Percentiles rank a stretch among this genome's conserved stretches.
These are phyloP conservation scores for Rhexocercosporidium sp. DNA, from an alignment of 2,329 filamentous ascomycete genomes.

Conservation along the genomic window DNA sequence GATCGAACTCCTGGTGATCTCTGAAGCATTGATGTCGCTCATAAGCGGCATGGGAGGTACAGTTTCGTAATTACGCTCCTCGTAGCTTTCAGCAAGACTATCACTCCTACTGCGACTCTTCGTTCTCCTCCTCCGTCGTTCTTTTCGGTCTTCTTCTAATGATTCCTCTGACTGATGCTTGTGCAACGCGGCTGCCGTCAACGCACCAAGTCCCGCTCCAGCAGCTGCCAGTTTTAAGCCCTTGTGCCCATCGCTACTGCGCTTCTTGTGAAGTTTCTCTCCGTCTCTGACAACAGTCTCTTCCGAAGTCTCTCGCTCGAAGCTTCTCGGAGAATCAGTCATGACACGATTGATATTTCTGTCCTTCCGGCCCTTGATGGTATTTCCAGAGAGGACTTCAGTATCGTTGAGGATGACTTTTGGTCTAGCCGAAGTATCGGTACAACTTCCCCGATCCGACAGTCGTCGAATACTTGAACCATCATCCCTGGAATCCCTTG, in stretches of 20 bases:
- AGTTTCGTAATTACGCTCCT: constrained; percentile 60
- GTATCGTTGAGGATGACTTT: constrained; percentile 65
- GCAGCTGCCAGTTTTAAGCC: constrained; percentile 37
- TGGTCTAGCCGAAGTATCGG: constrained; percentile 52
- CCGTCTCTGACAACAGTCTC: constrained; percentile 57
- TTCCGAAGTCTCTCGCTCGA: constrained; percentile 50
- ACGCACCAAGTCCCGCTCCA: constrained; percentile 53
- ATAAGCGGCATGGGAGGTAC: constrained; percentile 83
- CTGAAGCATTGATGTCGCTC: constrained; percentile 85
- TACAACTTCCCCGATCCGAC: constrained; percentile 49
- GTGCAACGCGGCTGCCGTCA: constrained; percentile 66
- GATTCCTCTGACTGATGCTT: constrained; percentile 69
- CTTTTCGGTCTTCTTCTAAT: constrained; percentile 51
- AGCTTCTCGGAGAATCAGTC: constrained; percentile 36
- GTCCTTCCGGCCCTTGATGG: constrained; percentile 55
- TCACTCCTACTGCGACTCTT: constrained; percentile 53
- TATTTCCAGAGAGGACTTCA: constrained; percentile 60
- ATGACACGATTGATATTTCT: constrained; percentile 51
- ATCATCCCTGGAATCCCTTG: constrained; percentile 55
- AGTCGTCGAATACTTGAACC: constrained; percentile 40
- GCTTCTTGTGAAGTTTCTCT: constrained; percentile 47
- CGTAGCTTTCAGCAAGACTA: constrained; percentile 55
- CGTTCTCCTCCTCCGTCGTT: constrained; percentile 47
- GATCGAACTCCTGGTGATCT: constrained; percentile 86
- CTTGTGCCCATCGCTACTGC: constrained; percentile 35